phyloP scores from a whole-genome alignment of 2,329 filamentous ascomycete species.

The Stemphylium vesicarium region DNA sequence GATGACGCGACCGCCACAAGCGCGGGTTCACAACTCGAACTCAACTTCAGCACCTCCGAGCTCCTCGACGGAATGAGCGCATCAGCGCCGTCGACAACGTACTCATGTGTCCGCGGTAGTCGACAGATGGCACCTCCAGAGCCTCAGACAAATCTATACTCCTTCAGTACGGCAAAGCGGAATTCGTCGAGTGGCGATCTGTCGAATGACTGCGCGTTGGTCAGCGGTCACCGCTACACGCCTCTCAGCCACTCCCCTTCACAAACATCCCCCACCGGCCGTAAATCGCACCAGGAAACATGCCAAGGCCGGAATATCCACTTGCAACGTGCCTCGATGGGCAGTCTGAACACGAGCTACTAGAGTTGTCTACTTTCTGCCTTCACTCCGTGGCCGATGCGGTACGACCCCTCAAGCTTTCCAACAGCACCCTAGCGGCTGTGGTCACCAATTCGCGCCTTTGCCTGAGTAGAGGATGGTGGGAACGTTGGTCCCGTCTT shows the following conservation, averaged over 20 bases:
- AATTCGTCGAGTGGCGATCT: constrained; percentile 30
- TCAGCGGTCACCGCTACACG: constrained; percentile 51
- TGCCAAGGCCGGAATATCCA: constrained; percentile 7
- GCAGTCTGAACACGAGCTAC: constrained; percentile 23
- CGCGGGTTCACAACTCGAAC: constrained; percentile 16
- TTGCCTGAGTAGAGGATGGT: too few species aligned
- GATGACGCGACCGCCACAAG: constrained; percentile 14
- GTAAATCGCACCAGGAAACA: constrained; percentile 8
- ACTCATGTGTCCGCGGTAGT: constrained; percentile 33
- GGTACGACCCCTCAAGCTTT: not conserved
- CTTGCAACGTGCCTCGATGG: constrained; percentile 21
- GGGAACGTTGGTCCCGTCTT: too few species aligned
- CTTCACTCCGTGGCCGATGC: too few species aligned
- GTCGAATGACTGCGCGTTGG: constrained; percentile 40
- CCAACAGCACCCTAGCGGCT: too few species aligned
- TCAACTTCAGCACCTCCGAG: constrained; percentile 35
- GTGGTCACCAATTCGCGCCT: too few species aligned
- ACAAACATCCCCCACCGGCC: constrained; percentile 10
- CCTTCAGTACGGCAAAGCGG: constrained; percentile 46
- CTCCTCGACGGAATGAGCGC: constrained; percentile 31
- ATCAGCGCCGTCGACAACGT: constrained; percentile 24
- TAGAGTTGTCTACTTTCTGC: too few species aligned
- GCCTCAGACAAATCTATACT: constrained; percentile 48
- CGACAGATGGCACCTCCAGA: constrained; percentile 35
- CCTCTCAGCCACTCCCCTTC: constrained; percentile 31